These are phyloP conservation scores for Bipolaris zeicola DNA, from an alignment of 2,329 filamentous ascomycete genomes.

Conservation along the genomic window DNA sequence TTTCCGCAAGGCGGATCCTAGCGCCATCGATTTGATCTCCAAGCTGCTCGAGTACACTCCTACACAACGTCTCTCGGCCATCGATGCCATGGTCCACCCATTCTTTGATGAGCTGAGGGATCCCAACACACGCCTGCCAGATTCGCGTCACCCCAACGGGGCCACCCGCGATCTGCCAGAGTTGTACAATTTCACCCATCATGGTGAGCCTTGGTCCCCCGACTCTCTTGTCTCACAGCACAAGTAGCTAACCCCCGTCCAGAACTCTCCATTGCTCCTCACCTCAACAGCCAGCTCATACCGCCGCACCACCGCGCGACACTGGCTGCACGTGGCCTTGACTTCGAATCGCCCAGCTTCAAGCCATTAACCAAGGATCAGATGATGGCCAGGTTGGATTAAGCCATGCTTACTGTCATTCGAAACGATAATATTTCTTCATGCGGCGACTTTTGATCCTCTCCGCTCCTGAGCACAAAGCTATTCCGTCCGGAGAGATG, in stretches of 20 bases:
- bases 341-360: conserved; percentile 82
- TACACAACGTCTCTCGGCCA: conserved; percentile 88
- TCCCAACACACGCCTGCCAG: conserved; percentile 86
- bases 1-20: conserved; percentile 92
- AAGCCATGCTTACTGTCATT: conserved; percentile 41
- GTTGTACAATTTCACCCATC: conserved; percentile 90
- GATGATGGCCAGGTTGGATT: conserved; percentile 98
- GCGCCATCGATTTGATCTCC: conserved; percentile 93
- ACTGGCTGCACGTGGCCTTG: conserved; percentile 77
- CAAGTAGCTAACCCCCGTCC: conserved; percentile 19
- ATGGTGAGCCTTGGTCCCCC: conserved; percentile 68
- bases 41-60: conserved; percentile 95
- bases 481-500: conserved; percentile 40
- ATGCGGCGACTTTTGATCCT: conserved; percentile 44
- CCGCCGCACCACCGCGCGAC: conserved; percentile 78
- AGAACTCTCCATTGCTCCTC: conserved; percentile 96
- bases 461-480: conserved; percentile 39
- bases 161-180: conserved; percentile 80
- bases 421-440: conserved; percentile 51
- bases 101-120: conserved; percentile 98
- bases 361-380: conserved; percentile 89
- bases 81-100: conserved; percentile 96
- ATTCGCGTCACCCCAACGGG: conserved; percentile 87
- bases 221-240: neutral
- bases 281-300: conserved; percentile 85